phyloP scores from a whole-genome alignment of 2,329 filamentous ascomycete species.

The Pseudocercospora cruenta region DNA sequence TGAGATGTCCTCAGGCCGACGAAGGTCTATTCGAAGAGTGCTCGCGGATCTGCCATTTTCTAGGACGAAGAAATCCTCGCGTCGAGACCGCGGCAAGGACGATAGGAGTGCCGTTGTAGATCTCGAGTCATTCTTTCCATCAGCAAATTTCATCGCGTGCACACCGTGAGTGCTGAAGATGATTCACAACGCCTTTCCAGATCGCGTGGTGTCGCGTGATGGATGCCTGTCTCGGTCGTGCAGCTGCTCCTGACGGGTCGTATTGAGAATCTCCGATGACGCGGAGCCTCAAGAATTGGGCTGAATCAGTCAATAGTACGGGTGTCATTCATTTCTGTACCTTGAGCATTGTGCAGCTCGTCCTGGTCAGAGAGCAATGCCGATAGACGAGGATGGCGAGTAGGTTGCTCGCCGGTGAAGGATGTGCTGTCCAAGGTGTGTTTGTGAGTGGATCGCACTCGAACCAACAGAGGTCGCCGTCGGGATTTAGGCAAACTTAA shows the following conservation, averaged over 20 bases:
- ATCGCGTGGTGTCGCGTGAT: not conserved
- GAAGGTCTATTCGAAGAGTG: constrained; percentile 5
- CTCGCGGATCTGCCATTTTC: constrained; percentile 6
- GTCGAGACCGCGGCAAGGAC: not conserved
- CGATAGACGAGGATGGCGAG: not conserved
- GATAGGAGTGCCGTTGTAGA: constrained; percentile 3
- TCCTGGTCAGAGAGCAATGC: not conserved
- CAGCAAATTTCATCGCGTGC: not conserved
- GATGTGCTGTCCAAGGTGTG: not conserved
- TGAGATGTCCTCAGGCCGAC: constrained; percentile 4
- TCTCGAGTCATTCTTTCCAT: not conserved
- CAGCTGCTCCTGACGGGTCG: no score
- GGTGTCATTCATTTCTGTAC: not conserved
- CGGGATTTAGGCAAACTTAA: not conserved
- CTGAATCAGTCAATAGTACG: no score
- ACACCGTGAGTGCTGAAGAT: not conserved
- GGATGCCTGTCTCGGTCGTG: not conserved
- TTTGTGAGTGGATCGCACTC: not conserved
- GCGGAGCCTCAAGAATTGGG: no score
- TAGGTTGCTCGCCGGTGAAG: not conserved
- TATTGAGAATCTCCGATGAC: no score
- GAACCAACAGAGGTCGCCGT: not conserved
- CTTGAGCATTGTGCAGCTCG: not conserved
- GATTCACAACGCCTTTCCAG: not conserved
- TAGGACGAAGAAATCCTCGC: constrained; percentile 5